Base-by-base conservation (phyloP, 768 basidiomycete genomes). In the Lentinus brumalis region DNA sequence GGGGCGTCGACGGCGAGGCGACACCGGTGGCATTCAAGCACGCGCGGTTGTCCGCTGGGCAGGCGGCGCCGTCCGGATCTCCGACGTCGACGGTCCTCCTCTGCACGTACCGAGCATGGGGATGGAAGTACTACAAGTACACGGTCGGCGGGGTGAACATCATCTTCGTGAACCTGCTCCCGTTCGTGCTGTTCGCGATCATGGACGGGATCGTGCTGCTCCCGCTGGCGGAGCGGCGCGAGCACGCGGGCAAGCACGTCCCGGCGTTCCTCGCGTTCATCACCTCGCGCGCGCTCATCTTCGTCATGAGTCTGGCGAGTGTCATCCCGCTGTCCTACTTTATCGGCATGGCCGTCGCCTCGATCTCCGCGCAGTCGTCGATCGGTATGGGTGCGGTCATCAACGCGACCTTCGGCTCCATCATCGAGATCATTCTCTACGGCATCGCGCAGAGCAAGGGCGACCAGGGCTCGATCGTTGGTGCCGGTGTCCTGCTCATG, bases 381-480 rank as follows among this genome's bases (percentile, higher is more conserved):
- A 99, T 99, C 62, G 97, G 97, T 6, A 97, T 98, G 94, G 97
- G 97, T 64, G 97, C 97, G 2, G 96, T 98, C 67, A 98, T 99
- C 80, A 99, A 99, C 72, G 97, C 97, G 2, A 94, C 94, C 1
- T 99, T 99, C 69, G 97, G 97, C 73, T 95, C 92, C n/a, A 87
- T 98, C 72, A 94, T 99, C 70, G 97, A 99, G 76, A 92, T 99
- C 69, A 83, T 99, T 65, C 83, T 99, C 1, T 99, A 99, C 71
- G 77, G 77, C 35, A 93, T 98, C 66, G 94, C 86, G n/a, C 86
- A 94, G 70, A 84, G 87, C 47, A 98, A 96, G 75, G 96, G 96
- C 0, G 87, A 88, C 69, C 84, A 99, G 76, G 97, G 97, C 9
- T 94, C 92, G 10, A 97, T 99, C 66, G 89, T 99, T 10, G 97